These are phyloP conservation scores for Bathelium albidoporum DNA, from an alignment of 495 filamentous ascomycete genomes.

Conservation along the genomic window DNA sequence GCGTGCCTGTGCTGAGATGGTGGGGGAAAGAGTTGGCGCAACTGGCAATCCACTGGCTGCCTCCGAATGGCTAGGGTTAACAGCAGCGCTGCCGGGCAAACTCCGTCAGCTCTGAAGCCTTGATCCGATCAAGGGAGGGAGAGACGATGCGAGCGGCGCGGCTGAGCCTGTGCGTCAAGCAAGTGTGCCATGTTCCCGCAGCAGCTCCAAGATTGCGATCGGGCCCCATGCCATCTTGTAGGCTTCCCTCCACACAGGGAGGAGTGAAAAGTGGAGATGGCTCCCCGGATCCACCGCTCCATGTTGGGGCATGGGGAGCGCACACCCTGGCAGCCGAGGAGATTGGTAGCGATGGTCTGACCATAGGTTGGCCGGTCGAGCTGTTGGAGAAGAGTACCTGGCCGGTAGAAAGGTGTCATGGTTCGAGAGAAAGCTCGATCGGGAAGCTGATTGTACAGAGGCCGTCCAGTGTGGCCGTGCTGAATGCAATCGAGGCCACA, in stretches of 20 bases:
- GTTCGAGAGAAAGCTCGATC: neutral
- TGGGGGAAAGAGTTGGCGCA: neutral
- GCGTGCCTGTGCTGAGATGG: neutral
- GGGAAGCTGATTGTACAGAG: neutral
- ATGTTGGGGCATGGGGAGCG: too few relatives aligned
- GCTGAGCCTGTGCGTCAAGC: neutral
- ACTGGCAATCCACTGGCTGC: neutral
- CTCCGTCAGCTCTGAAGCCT: neutral
- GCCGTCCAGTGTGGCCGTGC: neutral
- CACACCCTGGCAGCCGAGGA: neutral
- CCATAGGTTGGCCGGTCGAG: neutral
- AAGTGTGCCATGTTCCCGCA: too few relatives aligned
- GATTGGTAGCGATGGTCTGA: neutral
- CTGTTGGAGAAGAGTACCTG: neutral
- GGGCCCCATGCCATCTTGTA: too few relatives aligned
- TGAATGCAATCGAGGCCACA: neutral
- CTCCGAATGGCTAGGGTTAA: too few relatives aligned
- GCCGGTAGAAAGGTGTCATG: neutral
- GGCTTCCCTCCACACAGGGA: neutral
- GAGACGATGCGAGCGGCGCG: neutral
- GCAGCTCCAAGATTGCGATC: too few relatives aligned
- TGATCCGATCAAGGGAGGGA: neutral
- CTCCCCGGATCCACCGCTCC: too few relatives aligned
- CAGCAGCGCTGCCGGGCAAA: slow-evolving; percentile 5
- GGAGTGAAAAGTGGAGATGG: neutral